These are phyloP conservation scores for Auricularia auricula-judae DNA, from an alignment of 768 basidiomycete species.

Conservation along the genomic window DNA sequence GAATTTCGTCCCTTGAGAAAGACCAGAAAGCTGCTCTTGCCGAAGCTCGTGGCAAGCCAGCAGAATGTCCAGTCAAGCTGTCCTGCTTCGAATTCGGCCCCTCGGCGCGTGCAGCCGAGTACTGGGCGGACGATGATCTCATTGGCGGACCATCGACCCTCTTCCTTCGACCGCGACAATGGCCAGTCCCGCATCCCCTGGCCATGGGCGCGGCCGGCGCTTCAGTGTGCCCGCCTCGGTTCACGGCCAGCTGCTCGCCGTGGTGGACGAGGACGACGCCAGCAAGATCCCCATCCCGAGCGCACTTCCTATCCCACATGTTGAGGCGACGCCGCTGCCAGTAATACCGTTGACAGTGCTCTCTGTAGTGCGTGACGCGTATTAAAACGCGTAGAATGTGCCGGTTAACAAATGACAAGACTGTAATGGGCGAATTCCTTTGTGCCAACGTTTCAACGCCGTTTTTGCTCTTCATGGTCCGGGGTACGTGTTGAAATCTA, in stretches of 20 bases:
- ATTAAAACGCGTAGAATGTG: constrained; percentile 5
- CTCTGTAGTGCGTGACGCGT: constrained; percentile 56
- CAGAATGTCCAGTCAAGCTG: too few species aligned
- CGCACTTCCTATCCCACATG: background rate
- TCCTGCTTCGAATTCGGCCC: too few species aligned
- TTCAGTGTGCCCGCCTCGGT: too few species aligned
- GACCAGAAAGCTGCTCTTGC: too few species aligned
- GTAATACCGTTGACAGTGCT: constrained; percentile 82
- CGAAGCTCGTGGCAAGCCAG: too few species aligned
- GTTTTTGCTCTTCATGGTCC: constrained; percentile 92
- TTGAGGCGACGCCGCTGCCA: constrained; percentile 68
- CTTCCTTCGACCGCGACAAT: too few species aligned
- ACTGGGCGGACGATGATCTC: too few species aligned
- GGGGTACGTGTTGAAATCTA: constrained; percentile 33
- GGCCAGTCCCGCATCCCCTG: too few species aligned
- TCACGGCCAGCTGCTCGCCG: background rate
- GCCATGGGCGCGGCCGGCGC: too few species aligned
- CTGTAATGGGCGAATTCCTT: constrained; percentile 90
- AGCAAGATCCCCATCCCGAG: background rate
- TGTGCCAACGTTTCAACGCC: constrained; percentile 89
- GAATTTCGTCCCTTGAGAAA: too few species aligned
- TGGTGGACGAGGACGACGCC: background rate
- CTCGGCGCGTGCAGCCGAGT: too few species aligned
- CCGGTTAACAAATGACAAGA: constrained; percentile 30
- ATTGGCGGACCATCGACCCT: too few species aligned